Percentiles rank a stretch among this genome's conserved stretches.
Evolutionary conservation across 2,329 filamentous ascomycete genomes (phyloP).

Genomic region (Verticillium nonalfalfae): DNA sequence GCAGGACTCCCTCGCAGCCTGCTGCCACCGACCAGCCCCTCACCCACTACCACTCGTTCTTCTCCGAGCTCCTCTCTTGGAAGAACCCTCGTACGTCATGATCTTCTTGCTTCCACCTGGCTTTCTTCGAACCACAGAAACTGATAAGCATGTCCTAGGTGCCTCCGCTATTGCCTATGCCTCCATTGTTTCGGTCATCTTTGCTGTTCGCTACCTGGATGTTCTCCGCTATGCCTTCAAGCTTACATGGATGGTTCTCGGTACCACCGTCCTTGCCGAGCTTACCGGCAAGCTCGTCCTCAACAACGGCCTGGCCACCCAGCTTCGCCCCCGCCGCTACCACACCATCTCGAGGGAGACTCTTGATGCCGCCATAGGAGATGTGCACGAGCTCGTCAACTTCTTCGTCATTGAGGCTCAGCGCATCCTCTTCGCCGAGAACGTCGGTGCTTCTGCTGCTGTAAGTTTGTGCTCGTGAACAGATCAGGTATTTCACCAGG

Average conservation of each 20-base stretch:
- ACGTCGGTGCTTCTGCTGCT: conserved; percentile 50
- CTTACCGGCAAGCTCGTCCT: conserved; percentile 54
- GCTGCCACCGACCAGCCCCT: conserved; percentile 56
- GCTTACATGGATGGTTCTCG: conserved; percentile 57
- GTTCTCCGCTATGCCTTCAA: conserved; percentile 60
- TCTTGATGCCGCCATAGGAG: conserved; percentile 53
- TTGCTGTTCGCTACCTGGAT: conserved; percentile 60
- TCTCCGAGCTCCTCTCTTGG: conserved; percentile 64
- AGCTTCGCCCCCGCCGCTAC: conserved; percentile 61
- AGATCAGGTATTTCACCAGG: background rate
- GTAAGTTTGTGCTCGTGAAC: conserved; percentile 36
- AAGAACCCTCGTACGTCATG: conserved; percentile 54
- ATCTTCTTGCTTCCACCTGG: background rate
- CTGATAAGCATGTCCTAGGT: conserved; percentile 29
- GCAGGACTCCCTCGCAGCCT: conserved; percentile 44
- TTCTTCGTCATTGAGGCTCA: conserved; percentile 67
- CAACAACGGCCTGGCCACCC: conserved; percentile 55
- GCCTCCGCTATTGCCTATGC: conserved; percentile 60
- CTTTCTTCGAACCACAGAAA: background rate
- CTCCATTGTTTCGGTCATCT: conserved; percentile 51
- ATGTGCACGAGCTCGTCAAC: conserved; percentile 63
- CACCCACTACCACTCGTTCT: conserved; percentile 67
- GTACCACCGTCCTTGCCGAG: conserved; percentile 55
- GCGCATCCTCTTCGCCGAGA: conserved; percentile 63
- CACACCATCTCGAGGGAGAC: conserved; percentile 60